A percentile compares a stretch with the other conserved stretches of the same genome.
Evolutionary conservation across 106 monocot genomes (phyloP).

Genomic region (Apostasia ramifera): DNA sequence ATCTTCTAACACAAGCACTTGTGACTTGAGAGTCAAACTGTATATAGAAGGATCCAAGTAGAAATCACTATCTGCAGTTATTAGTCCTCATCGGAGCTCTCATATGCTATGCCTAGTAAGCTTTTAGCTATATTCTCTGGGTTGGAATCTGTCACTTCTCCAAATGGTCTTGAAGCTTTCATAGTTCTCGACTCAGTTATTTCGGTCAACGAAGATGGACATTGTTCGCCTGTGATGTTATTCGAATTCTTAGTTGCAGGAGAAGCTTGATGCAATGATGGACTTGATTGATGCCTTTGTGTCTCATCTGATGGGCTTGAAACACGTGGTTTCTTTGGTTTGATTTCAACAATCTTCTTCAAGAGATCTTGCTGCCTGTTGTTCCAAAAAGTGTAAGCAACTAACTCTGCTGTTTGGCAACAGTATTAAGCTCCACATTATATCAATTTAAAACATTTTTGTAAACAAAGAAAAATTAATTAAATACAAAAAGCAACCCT

Average conservation of each 20-base stretch:
- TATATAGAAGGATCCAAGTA: no score
- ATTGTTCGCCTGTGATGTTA: neutral
- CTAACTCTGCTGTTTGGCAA: no score
- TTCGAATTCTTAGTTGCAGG: neutral
- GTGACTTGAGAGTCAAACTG: no score
- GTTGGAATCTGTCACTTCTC: constrained; percentile 7
- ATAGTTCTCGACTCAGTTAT: neutral
- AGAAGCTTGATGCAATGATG: constrained; percentile 2
- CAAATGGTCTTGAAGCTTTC: neutral
- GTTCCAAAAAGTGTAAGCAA: neutral
- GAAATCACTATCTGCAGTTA: no score
- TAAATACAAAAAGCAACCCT: neutral
- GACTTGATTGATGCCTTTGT: constrained; percentile 1
- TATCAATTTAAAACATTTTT: neutral
- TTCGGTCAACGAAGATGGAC: neutral
- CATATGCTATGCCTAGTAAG: constrained; percentile 24
- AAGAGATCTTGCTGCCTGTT: constrained; percentile 89
- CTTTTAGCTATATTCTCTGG: constrained; percentile 16
- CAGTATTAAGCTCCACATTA: no score
- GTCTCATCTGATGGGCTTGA: constrained; percentile 25
- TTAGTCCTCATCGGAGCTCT: constrained; percentile 26
- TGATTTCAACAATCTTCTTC: constrained; percentile 85
- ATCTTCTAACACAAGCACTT: no score
- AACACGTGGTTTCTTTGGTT: constrained; percentile 53
- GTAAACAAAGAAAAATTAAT: neutral